Evolutionary conservation across 352 stramenopile genomes (phyloP), one percentile per base, ranked within the genome.

Genomic region (Globisporangium nunn): DNA sequence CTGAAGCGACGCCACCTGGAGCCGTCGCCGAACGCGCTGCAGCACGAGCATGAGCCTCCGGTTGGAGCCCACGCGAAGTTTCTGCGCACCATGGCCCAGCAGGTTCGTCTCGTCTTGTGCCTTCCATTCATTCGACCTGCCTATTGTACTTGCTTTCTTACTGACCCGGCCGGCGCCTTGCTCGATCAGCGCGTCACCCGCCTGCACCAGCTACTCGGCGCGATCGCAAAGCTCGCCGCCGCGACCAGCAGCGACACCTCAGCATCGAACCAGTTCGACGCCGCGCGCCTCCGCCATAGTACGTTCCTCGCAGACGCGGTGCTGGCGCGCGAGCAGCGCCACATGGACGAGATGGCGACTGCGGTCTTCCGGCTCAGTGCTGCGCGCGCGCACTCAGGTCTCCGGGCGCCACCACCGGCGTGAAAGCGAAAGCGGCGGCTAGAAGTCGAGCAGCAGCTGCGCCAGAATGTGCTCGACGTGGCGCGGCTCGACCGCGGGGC

Each of bases 401-500:
- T 15, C 8, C 10, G 29, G 37, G 35, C 45, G n/a, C 41, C 58
- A 7, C 33, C 58, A 5, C 52, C 43, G 6, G 41, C 50, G 50
- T 57, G 49, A 35, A 3, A 29, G n/a, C 23, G 23, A 23, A 23
- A 23, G 23, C 23, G 23, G 29, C 23, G n/a, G 33, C 23, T 85
- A 89, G 52, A 90, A 94, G 50, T 94, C 84, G 33, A 94, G 63
- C 48, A 94, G 58, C 49, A 94, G 63, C 54, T 92, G 81, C 39
- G 81, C 84, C 23, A 94, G 45, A 28, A 92, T 84, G 59, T 94
- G 80, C 62, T 94, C 84, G 2, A 94, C 48, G 47, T 94, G 84
- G 33, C 84, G 75, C 41, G 81, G 77, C 60, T 94, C 80, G 8
- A 92, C 71, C 8, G 68, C 64, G 29, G 73, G 62, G 60, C 78